Evolutionary conservation across 257 asterid genomes (phyloP).

Genomic region (Scutellaria galericulata): DNA sequence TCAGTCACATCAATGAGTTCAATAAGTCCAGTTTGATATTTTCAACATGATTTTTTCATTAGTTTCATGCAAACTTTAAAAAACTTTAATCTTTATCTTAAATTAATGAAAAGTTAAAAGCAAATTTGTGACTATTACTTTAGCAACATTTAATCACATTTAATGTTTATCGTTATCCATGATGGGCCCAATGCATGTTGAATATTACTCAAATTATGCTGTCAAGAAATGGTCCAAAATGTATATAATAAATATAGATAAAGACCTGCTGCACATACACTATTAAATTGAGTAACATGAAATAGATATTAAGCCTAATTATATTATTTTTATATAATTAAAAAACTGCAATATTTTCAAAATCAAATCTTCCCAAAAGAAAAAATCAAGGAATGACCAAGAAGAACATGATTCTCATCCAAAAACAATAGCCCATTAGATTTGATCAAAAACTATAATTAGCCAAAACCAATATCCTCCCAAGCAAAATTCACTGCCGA

Average conservation of each 20-base stretch:
- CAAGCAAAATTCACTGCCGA: constrained; percentile 46
- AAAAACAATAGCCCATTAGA: constrained; percentile 41
- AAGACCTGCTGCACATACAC: background rate
- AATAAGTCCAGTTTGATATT: too few relatives aligned
- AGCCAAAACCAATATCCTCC: constrained; percentile 29
- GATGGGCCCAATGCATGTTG: constrained; percentile 10
- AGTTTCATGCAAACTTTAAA: too few relatives aligned
- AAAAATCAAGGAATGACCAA: background rate
- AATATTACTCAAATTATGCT: constrained; percentile 1
- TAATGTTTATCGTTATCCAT: background rate
- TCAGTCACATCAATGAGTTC: too few relatives aligned
- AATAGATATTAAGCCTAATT: too few relatives aligned
- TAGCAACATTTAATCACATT: too few relatives aligned
- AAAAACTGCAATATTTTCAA: background rate
- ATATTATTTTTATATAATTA: too few relatives aligned
- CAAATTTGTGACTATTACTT: too few relatives aligned
- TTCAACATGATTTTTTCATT: too few relatives aligned
- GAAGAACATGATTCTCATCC: background rate
- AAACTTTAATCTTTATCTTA: too few relatives aligned
- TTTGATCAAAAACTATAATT: constrained; percentile 36
- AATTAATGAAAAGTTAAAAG: too few relatives aligned
- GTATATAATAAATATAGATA: background rate
- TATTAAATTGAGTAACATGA: background rate
- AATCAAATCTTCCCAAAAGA: background rate
- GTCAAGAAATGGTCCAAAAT: constrained; percentile 9